A percentile compares a stretch with the other conserved stretches of the same genome.
These are phyloP conservation scores for Trichophyton verrucosum DNA, from an alignment of 2,329 filamentous ascomycete species.

Conservation along the genomic window DNA sequence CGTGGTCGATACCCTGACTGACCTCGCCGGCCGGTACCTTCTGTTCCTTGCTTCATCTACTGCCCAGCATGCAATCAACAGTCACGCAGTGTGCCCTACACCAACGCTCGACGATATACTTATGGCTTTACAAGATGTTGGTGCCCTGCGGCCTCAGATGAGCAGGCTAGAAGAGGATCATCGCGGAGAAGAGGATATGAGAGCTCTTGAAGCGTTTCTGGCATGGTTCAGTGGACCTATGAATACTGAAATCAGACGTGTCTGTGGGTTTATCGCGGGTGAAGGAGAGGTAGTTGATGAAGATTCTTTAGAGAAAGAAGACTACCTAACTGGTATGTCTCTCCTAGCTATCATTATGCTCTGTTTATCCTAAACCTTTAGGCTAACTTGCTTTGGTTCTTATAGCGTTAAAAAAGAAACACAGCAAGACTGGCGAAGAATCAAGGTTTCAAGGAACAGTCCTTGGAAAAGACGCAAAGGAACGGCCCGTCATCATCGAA, in stretches of 20 bases:
- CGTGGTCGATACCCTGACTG: slow-evolving; percentile 76
- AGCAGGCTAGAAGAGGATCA: slow-evolving; percentile 57
- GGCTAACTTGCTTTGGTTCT: not conserved
- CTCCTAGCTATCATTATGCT: not conserved
- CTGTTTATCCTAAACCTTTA: slow-evolving; percentile 6
- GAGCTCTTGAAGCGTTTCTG: slow-evolving; percentile 66
- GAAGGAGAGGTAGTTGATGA: slow-evolving; percentile 39
- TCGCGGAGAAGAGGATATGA: slow-evolving; percentile 59
- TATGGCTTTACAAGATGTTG: slow-evolving; percentile 71
- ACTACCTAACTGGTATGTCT: slow-evolving; percentile 54
- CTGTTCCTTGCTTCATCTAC: slow-evolving; percentile 60
- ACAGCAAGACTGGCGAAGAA: slow-evolving; percentile 79
- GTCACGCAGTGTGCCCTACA: slow-evolving; percentile 50
- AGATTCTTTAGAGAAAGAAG: slow-evolving; percentile 47
- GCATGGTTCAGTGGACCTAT: slow-evolving; percentile 63
- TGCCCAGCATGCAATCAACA: slow-evolving; percentile 57
- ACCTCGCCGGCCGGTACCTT: slow-evolving; percentile 73
- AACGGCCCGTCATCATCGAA: slow-evolving; percentile 62
- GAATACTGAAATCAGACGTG: slow-evolving; percentile 67
- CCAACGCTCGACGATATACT: slow-evolving; percentile 66
- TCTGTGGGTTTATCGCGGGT: slow-evolving; percentile 58
- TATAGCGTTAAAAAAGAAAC: slow-evolving; percentile 74
- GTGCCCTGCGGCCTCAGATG: slow-evolving; percentile 58
- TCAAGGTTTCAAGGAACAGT: slow-evolving; percentile 75
- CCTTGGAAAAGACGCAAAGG: slow-evolving; percentile 60